phyloP scores from a whole-genome alignment of 2,329 filamentous ascomycete species.

The Hypoxylon rubiginosum region DNA sequence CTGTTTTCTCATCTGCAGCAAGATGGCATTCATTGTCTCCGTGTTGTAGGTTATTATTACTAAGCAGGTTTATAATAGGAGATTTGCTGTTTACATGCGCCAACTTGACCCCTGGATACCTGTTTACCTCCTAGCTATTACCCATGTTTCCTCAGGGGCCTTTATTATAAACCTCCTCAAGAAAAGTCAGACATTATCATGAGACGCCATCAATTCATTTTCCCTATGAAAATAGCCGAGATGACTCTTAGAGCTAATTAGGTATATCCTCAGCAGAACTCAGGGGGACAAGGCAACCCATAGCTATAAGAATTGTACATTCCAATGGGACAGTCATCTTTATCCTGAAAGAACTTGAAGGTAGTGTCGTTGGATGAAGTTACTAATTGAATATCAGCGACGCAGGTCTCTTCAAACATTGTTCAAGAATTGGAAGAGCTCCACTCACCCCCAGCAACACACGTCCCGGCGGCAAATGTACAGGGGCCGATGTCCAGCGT shows the following conservation, averaged over 20 bases:
- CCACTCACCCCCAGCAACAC: constrained; percentile 50
- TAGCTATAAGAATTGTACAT: constrained; percentile 51
- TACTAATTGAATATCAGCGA: constrained; percentile 37
- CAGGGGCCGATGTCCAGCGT: constrained; percentile 52
- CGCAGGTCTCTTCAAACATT: not conserved
- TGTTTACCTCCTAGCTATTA: too few species aligned
- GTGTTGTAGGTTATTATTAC: too few species aligned
- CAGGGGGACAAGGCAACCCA: constrained; percentile 43
- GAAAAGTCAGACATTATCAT: not conserved
- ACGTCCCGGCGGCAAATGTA: constrained; percentile 47
- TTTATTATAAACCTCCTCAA: too few species aligned
- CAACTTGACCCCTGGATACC: too few species aligned
- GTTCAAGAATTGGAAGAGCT: too few species aligned
- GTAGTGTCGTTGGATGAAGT: constrained; percentile 52
- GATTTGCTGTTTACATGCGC: too few species aligned
- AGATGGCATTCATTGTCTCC: too few species aligned
- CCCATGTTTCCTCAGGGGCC: too few species aligned
- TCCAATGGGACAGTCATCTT: constrained; percentile 48
- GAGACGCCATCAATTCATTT: not conserved
- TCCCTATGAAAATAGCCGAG: not conserved
- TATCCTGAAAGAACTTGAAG: constrained; percentile 51
- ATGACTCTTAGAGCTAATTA: not conserved
- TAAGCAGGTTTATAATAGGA: too few species aligned
- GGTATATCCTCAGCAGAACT: constrained; percentile 3
- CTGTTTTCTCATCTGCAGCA: too few species aligned